Base-by-base conservation (phyloP, 2,329 filamentous ascomycete species). In the Anthostomella pinea region DNA sequence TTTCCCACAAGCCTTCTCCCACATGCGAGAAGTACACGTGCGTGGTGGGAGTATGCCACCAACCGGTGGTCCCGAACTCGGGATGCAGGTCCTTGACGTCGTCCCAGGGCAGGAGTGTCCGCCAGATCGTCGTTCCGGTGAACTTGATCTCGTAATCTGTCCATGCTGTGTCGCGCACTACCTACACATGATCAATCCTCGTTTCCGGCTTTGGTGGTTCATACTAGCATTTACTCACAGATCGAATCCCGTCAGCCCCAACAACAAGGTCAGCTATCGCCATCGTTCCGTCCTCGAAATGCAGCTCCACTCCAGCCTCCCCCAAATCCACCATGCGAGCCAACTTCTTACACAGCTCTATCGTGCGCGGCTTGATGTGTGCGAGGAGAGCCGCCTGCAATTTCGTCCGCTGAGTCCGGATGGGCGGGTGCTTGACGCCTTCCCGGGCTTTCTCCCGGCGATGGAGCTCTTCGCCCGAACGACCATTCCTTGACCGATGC, bases 181-280 rank as follows among this genome's bases (percentile, higher is more conserved):
- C 49, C 50, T 51, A 15, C 40, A 55, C 30, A 1, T 57, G 7
- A 45, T 35, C 1, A 3, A 57, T 60, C 13, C 59, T 54, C 34
- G 63, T 65, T 0, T 56, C 54, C 3, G 56, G 59, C 38, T 54
- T 34, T 21, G 8, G 15, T 26, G 2, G 9, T 17, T 16, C 14
- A 16, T 10, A 20, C 8, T 13, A 13, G 33, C 10, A 11, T 11
- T 22, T 16, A 41, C 56, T 22, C 45, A 71, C 66, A 4, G 70
- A 74, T 38, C 70, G 65, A 33, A 75, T 75, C 3, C 73, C 70
- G 47, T 77, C 70, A 4, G 69, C 73, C 0, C 72, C 73, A 2
- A 77, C 62, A 1, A 76, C 60, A 0, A 77, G 50, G 42, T 74
- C 71, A 3, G 64, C 64, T 11, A 61, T 52, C 3, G 62, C 63